Conservation (phyloP, 257 asterid genomes). For the Echium plantagineum region DNA sequence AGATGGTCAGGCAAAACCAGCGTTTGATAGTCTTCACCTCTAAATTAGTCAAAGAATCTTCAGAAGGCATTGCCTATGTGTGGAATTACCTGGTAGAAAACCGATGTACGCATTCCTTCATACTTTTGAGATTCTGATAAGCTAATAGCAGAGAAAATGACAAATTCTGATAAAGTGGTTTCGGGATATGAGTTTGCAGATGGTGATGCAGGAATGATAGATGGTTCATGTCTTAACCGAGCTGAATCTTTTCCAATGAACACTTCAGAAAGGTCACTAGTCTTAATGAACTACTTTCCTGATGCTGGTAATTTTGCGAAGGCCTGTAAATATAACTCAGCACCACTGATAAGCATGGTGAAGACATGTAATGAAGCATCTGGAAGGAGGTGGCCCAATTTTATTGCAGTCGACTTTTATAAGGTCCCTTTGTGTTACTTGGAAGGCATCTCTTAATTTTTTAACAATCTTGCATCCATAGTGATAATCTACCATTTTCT, state of each 20-base stretch:
- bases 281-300: constrained; percentile 78
- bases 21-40: constrained; percentile 89
- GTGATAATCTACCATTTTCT: neutral
- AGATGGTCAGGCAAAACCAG: constrained; percentile 64
- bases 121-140: neutral
- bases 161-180: neutral
- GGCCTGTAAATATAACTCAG: constrained; percentile 82
- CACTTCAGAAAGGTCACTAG: constrained; percentile 58
- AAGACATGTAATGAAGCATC: constrained; percentile 67
- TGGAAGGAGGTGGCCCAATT: constrained; percentile 88
- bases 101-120: constrained; percentile 44
- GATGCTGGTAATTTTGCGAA: constrained; percentile 47
- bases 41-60: constrained; percentile 56
- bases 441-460: neutral
- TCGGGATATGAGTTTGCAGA: constrained; percentile 37
- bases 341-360: constrained; percentile 61
- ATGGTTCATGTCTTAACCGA: constrained; percentile 76
- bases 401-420: constrained; percentile 86
- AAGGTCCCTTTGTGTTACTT: constrained; percentile 30
- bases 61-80: constrained; percentile 78
- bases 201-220: constrained; percentile 74
- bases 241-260: constrained; percentile 70
- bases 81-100: constrained; percentile 88
- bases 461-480: neutral
- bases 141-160: neutral